Conservation (phyloP, 495 filamentous ascomycete species). For the Neurospora discreta region DNA sequence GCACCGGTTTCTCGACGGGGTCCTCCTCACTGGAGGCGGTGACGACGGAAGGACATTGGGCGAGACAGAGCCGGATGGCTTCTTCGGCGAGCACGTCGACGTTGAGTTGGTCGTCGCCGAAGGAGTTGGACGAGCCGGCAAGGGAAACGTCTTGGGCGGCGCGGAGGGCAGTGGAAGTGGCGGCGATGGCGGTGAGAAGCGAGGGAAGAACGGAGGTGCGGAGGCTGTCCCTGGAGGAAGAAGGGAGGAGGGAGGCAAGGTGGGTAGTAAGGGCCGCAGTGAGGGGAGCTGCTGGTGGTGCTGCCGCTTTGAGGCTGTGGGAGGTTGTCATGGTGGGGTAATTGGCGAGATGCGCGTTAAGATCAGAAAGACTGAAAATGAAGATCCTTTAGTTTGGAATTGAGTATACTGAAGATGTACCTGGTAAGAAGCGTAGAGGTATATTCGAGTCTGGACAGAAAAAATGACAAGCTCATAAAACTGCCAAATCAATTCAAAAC, state of each 20-base stretch:
- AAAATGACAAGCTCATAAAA: background rate
- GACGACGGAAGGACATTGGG: slow-evolving; percentile 27
- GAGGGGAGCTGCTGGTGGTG: background rate
- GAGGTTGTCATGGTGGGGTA: background rate
- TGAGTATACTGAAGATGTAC: background rate
- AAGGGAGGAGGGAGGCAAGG: background rate
- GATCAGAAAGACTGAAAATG: background rate
- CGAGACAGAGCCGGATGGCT: slow-evolving; percentile 29
- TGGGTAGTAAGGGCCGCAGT: background rate
- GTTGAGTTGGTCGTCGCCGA: slow-evolving; percentile 46
- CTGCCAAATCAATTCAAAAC: background rate
- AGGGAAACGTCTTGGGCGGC: slow-evolving; percentile 28
- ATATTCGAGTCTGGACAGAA: background rate
- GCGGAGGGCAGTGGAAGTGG: slow-evolving; percentile 26
- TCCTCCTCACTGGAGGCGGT: slow-evolving; percentile 45
- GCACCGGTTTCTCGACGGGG: slow-evolving; percentile 28
- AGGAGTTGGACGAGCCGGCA: slow-evolving; percentile 36
- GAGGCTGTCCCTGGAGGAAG: slow-evolving; percentile 2
- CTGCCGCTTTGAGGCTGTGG: background rate
- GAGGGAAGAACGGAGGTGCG: slow-evolving; percentile 27
- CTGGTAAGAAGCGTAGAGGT: background rate
- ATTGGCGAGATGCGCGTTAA: background rate
- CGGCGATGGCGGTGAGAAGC: slow-evolving; percentile 25
- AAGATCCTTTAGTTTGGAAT: background rate
- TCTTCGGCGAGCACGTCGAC: slow-evolving; percentile 41